Conservation (phyloP, 768 basidiomycete species). For the Suillus sp. region DNA sequence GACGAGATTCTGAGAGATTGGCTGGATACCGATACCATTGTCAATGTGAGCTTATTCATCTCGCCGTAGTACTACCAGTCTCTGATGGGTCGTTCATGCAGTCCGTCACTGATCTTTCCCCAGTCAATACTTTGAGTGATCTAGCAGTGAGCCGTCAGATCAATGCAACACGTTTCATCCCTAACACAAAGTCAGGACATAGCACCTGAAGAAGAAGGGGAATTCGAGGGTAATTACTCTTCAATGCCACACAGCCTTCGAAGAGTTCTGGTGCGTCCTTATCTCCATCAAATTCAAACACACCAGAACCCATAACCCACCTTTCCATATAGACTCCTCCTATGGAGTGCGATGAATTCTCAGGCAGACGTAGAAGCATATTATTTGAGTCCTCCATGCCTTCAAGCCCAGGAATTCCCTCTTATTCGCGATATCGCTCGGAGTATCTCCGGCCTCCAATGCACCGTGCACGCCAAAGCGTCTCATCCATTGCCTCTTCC, state of each 20-base stretch:
- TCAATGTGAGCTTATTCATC: conserved; percentile 24
- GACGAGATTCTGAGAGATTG: conserved; percentile 24
- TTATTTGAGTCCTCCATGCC: conserved; percentile 26
- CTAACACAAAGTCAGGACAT: conserved; percentile 32
- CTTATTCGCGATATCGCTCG: conserved; percentile 23
- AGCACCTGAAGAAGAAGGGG: conserved; percentile 33
- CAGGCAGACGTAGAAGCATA: conserved; percentile 28
- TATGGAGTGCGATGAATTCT: conserved; percentile 13
- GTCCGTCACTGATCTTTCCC: conserved; percentile 27
- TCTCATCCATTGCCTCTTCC: conserved; percentile 41
- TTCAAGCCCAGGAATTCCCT: conserved; percentile 5
- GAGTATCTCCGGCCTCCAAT: conserved; percentile 22
- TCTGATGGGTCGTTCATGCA: conserved; percentile 12
- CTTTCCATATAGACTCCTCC: conserved; percentile 26
- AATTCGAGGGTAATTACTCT: conserved; percentile 21
- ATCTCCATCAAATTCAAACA: conserved; percentile 7
- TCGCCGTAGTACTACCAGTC: conserved; percentile 8
- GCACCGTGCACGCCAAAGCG: conserved; percentile 36
- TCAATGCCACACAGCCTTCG: conserved; percentile 34
- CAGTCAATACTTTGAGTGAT: conserved; percentile 25
- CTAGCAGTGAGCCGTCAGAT: conserved; percentile 29
- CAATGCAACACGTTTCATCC: conserved; percentile 20
- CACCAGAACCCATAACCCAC: neutral
- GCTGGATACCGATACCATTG: conserved; percentile 30
- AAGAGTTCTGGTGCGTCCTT: conserved; percentile 29